A percentile compares a stretch with the other conserved stretches of the same genome.
Conservation (phyloP, 1,284 basidiomycete species). For the Somion occarium region DNA sequence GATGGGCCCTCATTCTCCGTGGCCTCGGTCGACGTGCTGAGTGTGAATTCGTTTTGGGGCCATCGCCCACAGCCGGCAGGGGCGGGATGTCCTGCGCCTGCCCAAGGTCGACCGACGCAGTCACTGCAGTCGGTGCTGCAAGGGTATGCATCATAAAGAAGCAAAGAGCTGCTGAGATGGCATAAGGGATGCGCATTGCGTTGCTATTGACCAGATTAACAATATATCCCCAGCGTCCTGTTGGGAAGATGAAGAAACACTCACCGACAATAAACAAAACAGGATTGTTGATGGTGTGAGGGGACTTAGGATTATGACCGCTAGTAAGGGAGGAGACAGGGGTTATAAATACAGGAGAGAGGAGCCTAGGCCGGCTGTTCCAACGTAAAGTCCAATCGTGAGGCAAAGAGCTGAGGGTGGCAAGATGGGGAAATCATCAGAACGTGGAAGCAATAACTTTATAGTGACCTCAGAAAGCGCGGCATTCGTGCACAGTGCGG, state of each 20-base stretch:
- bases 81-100: not conserved
- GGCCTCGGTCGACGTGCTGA: not conserved
- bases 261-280: not conserved
- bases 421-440: not conserved
- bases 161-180: not conserved
- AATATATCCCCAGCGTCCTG: too few species aligned
- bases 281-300: too few species aligned
- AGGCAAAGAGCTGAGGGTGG: not conserved
- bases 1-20: not conserved
- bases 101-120: not conserved
- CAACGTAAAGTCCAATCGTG: not conserved
- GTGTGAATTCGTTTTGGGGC: not conserved
- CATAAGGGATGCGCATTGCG: not conserved
- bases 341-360: too few species aligned
- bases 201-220: not conserved
- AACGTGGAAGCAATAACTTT: not conserved
- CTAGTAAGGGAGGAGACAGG: too few species aligned
- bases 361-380: not conserved
- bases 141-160: not conserved
- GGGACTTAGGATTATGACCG: too few species aligned
- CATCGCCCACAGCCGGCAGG: too few species aligned
- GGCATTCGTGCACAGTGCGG: too few species aligned
- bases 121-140: not conserved
- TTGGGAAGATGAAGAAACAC: not conserved
- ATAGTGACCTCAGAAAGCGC: not conserved